Evolutionary conservation across 2,329 filamentous ascomycete species (phyloP).

Genomic region (Nigrospora oryzae): DNA sequence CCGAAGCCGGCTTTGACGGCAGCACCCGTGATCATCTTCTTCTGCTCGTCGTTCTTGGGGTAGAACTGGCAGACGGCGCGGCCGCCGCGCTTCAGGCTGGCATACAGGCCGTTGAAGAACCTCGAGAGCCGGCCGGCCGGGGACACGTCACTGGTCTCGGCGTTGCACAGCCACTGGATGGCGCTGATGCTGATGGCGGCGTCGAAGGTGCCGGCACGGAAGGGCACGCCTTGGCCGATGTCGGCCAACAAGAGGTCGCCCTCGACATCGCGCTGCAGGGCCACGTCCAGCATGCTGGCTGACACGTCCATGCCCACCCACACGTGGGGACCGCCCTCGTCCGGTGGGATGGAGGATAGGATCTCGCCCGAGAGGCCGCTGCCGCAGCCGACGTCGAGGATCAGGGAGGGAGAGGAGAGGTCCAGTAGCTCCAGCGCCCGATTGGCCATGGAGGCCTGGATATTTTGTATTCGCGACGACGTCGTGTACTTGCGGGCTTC

Average conservation of each 20-base stretch:
- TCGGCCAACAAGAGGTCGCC: constrained; percentile 92
- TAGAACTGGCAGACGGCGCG: constrained; percentile 96
- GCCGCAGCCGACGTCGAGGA: constrained; percentile 95
- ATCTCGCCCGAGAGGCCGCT: constrained; percentile 93
- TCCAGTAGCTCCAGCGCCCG: constrained; percentile 87
- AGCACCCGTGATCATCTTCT: constrained; percentile 83
- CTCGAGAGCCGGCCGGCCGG: constrained; percentile 69
- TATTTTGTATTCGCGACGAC: constrained; percentile 87
- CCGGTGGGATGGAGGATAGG: constrained; percentile 59
- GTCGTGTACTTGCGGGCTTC: constrained; percentile 98
- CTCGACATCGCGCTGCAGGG: constrained; percentile 83
- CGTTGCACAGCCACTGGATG: constrained; percentile 98
- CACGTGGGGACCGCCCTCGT: constrained; percentile 76
- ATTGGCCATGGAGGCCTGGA: constrained; percentile 90
- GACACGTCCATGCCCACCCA: constrained; percentile 98
- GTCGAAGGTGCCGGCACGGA: constrained; percentile 86
- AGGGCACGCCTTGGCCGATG: constrained; percentile 91
- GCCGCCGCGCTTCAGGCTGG: constrained; percentile 72
- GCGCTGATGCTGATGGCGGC: constrained; percentile 91
- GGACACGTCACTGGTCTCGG: constrained; percentile 77
- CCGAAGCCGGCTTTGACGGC: constrained; percentile 93
- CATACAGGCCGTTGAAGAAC: constrained; percentile 92
- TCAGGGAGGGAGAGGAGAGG: constrained; percentile 69
- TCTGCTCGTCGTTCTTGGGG: constrained; percentile 87
- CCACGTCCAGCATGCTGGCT: constrained; percentile 92